Percentiles rank a stretch among this genome's conserved stretches.
These are phyloP conservation scores for Neurospora africana DNA, from an alignment of 495 filamentous ascomycete species.

Conservation along the genomic window DNA sequence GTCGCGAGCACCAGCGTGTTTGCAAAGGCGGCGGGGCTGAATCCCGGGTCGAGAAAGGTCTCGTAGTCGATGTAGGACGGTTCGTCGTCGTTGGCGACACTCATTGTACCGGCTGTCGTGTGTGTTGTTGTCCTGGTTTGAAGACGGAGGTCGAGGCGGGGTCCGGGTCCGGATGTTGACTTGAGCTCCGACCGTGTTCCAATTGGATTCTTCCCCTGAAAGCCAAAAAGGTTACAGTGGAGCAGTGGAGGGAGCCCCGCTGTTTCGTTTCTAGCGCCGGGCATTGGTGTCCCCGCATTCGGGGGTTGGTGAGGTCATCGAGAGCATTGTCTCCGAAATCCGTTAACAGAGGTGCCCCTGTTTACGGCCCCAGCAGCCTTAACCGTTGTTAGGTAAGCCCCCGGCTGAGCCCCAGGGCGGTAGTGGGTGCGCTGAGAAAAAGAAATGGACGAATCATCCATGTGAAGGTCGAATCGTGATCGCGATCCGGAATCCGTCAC, in stretches of 20 bases:
- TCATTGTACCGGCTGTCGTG: constrained; percentile 7
- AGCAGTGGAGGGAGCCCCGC: not conserved
- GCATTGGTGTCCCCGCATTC: not conserved
- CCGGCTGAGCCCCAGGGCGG: not conserved
- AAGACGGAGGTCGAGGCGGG: not conserved
- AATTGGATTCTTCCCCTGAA: not conserved
- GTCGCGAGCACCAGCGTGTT: constrained; percentile 80
- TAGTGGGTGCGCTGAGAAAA: not conserved
- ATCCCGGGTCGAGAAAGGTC: constrained; percentile 73
- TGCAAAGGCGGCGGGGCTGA: constrained; percentile 71
- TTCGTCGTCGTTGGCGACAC: constrained; percentile 30
- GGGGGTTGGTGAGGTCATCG: not conserved
- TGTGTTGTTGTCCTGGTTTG: not conserved
- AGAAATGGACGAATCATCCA: not conserved
- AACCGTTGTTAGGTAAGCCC: not conserved
- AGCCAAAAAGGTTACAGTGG: not conserved
- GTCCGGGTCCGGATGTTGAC: not conserved
- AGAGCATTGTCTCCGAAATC: not conserved
- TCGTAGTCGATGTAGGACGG: constrained; percentile 96
- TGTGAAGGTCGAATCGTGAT: not conserved
- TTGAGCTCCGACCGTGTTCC: not conserved
- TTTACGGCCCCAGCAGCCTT: not conserved
- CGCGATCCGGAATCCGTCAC: not conserved
- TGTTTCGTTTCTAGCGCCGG: not conserved
- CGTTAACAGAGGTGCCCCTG: not conserved